A percentile compares a stretch with the other conserved stretches of the same genome.
Evolutionary conservation across 2,329 filamentous ascomycete species (phyloP).

Genomic region (Aspergillus candidus): DNA sequence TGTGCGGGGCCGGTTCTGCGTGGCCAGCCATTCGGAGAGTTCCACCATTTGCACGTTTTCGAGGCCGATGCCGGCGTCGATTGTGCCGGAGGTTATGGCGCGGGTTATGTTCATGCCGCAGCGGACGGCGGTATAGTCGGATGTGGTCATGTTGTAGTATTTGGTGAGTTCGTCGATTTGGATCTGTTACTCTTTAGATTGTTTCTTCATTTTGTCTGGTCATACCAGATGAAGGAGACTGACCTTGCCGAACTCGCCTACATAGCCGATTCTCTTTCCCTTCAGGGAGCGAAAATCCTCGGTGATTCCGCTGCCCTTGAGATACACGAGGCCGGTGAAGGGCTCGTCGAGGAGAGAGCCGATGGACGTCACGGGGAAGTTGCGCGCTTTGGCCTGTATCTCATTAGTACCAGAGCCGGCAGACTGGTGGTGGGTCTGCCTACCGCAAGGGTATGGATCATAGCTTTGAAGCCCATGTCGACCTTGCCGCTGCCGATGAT

Average conservation of each 20-base stretch:
- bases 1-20: slow-evolving; percentile 55
- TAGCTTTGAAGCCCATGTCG: slow-evolving; percentile 74
- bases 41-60: slow-evolving; percentile 83
- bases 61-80: slow-evolving; percentile 69
- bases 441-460: slow-evolving; percentile 74
- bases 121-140: slow-evolving; percentile 69
- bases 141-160: slow-evolving; percentile 67
- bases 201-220: not conserved
- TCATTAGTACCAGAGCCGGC: slow-evolving; percentile 5
- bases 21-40: slow-evolving; percentile 66
- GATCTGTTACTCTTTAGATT: slow-evolving; percentile 50
- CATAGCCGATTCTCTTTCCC: slow-evolving; percentile 72
- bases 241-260: slow-evolving; percentile 69
- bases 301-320: slow-evolving; percentile 68
- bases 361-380: slow-evolving; percentile 66
- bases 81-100: slow-evolving; percentile 65
- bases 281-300: slow-evolving; percentile 68
- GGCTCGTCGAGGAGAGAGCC: slow-evolving; percentile 72
- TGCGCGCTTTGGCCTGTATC: slow-evolving; percentile 65
- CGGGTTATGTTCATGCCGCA: slow-evolving; percentile 78
- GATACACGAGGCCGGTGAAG: slow-evolving; percentile 72
- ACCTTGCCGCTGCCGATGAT: slow-evolving; percentile 72
- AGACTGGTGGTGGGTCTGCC: slow-evolving; percentile 13
- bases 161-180: slow-evolving; percentile 76
- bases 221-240: not conserved